Evolutionary conservation across 2,329 filamentous ascomycete species (phyloP), one percentile per base, ranked within the genome.

Genomic region (Nannizzia gypsea): DNA sequence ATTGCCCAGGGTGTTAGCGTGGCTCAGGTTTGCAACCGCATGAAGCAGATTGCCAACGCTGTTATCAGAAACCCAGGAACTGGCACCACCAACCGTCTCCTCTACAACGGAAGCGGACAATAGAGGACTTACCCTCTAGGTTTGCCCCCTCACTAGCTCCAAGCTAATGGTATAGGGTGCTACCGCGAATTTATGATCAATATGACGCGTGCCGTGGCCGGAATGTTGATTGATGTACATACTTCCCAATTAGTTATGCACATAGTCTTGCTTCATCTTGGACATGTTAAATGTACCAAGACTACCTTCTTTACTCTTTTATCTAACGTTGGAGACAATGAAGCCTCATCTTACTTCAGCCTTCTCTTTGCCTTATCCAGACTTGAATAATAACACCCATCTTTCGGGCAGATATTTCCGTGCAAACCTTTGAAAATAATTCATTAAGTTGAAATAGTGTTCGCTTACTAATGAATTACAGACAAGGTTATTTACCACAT

Each of bases 41-140:
- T 86, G 67, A 79, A 78, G 73, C 69, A 73, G 63, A 77, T 86
- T 31, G 83, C 81, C 46, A 65, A 65, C 20, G 62, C 59, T 40
- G 65, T 65, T 57, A 61, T 70, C 59, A 62, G 57, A 8, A 62
- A 65, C 60, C 61, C 64, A 6, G 60, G 61, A 28, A 8, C 65
- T 17, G 65, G 64, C 56, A 70, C 68, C 61, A 67, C 67, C 22
- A 67, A 66, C 57, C 40, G 64, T 46, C 67, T 71, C 59, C 66
- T 67, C 2, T 70, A 65, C 58, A 71, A 71, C 56, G 69, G 69
- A 54, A 54, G 50, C n/a, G 50, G 50, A 6, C 9, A 8, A 54
- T 54, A 54, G 26, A 54, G 50, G 4, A 26, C 13, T 9, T 17
- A 34, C 6, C 17, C 26, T 17, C 50, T 9, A 22, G 8, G 11